Base-by-base conservation (phyloP, 768 basidiomycete species). In the Clitopilus hobsonii region DNA sequence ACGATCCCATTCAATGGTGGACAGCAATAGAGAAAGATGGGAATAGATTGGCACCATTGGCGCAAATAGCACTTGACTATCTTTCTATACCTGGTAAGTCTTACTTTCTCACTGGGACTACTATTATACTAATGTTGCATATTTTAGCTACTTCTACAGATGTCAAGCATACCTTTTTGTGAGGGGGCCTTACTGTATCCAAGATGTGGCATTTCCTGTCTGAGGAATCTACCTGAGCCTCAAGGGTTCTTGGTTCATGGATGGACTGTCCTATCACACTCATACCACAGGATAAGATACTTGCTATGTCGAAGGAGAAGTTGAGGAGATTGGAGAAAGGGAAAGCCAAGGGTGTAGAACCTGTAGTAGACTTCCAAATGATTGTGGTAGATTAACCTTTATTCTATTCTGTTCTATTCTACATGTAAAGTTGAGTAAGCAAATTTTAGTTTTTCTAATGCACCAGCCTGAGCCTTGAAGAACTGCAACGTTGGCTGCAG, bases 161-260 rank as follows among this genome's bases (percentile, higher is more conserved):
- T 53, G 64, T 66, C 29, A 65, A 71, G 51, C 56, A 60, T 11
- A 58, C 63, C 2, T 69, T 71, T 56, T 69, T 63, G 4, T 45
- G 54, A 5, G 65, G 69, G 24, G 64, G 65, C 3, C 61, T 71
- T 0, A 64, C 61, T 2, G 64, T 69, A 2, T 69, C 64, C 4
- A 65, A 64, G 28, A 58, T 65, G 38, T 53, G 57, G 0, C 67
- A 68, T 52, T 60, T 64, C 0, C 58, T 71, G 6, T 60, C 60
- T 8, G 65, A 70, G 49, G 55, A 58, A 5, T 68, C 66, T 0
- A 57, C 61, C 0, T 51, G 59, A 0, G 60, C 67, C 0, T 51
- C 60, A 0, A 56, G 65, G 27, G 63, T 70, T 6, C 52, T 70
- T 16, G 61, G 67, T 0, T 59, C 62, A 0, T 70, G 69, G 67